Evolutionary conservation across 1,284 basidiomycete species (phyloP), one percentile per base, ranked within the genome.

Genomic region (Somion occarium): DNA sequence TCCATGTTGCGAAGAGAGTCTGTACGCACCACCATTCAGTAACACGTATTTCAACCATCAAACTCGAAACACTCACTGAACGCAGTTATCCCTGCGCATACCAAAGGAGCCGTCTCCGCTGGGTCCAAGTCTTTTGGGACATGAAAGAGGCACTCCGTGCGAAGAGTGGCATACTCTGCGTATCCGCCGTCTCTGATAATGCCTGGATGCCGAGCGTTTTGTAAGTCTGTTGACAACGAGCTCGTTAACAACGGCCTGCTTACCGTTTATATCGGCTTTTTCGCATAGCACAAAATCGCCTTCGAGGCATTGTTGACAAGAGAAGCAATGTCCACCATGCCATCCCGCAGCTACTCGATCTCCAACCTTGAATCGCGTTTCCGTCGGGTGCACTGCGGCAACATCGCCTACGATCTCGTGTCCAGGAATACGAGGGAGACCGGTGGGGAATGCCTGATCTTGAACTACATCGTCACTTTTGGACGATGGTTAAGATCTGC

Each of bases 61-160:
- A 13, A 38, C 15, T 5, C 7, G 5, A 38, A 5, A 5, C 11
- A 37, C 58, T 4, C 41, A 61, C 61, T 70, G 58, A 61, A 64
- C 3, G 53, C 53, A 2, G 63, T 63, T 5, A 60, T 52, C 34
- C 72, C 72, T 7, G 71, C 69, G 52, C 69, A 75, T 50, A 73
- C 59, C 2, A 74, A 57, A 13, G 73, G 72, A 4, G 69, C 72
- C 19, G 65, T 62, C 51, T 72, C 62, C n/a, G 64, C 67, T 1
- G 69, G 65, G 24, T 69, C 65, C 18, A 67, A 58, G 34, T 62
- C 67, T 26, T 53, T 58, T 5, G 68, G 72, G 38, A 69, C 57
- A 44, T 47, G 53, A 19, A 55, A 61, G 27, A 71, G 54, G 0
- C 70, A 69, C 27, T 73, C 67, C 15, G 64, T 56, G 5, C 65